Percentiles rank a stretch among this genome's conserved stretches.
Conservation (phyloP, 331 rosid genomes). For the Telfairia occidentalis region DNA sequence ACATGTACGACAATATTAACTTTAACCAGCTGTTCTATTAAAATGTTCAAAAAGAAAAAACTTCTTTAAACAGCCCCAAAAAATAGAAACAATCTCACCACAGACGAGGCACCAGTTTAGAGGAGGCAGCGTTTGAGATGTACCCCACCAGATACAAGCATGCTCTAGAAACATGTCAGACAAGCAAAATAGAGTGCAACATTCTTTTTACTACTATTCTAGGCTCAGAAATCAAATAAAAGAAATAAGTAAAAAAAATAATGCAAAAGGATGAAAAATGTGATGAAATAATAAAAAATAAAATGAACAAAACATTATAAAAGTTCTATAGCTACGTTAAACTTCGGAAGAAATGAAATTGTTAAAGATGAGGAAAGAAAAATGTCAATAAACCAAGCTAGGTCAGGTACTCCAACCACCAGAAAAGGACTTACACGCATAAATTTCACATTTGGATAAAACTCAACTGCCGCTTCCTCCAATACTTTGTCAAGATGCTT, state of each 20-base stretch:
- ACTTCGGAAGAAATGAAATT: background rate
- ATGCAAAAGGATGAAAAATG: background rate
- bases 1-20: background rate
- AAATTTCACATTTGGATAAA: constrained; percentile 71
- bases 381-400: background rate
- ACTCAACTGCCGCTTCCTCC: constrained; percentile 83
- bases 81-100: background rate
- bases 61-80: background rate
- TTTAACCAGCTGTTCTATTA: background rate
- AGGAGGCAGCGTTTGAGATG: background rate
- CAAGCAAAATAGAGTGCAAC: background rate
- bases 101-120: background rate
- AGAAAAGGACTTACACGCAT: constrained; percentile 59
- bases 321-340: background rate
- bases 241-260: background rate
- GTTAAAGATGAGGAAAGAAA: background rate
- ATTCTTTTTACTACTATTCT: background rate
- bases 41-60: background rate
- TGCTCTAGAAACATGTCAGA: background rate
- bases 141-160: background rate
- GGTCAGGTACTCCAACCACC: background rate
- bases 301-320: background rate
- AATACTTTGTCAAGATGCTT: constrained; percentile 64
- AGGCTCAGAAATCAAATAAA: background rate
- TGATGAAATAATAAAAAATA: background rate